Evolutionary conservation across 257 asterid species (phyloP), one percentile per base, ranked within the genome.

Genomic region (Penstemon barbatus): DNA sequence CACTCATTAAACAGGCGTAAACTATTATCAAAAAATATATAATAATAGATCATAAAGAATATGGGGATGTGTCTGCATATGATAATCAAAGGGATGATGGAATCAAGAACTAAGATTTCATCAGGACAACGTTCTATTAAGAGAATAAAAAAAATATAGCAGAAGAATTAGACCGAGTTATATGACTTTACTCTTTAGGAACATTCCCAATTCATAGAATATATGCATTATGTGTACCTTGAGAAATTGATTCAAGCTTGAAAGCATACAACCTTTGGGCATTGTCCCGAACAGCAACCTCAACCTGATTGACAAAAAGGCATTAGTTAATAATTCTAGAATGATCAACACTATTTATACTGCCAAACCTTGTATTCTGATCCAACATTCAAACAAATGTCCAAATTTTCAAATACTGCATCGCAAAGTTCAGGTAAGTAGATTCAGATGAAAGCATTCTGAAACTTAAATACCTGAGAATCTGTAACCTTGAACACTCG

Each of bases 401-500:
- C 15, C 18, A 40, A 19, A 36, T n/a, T 51, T 44, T 41, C 7
- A 18, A 53, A 12, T 8, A 56, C 33, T 18, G 68, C 63, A 12
- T 33, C 7, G 2, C 12, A 25, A 48, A 36, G n/a, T 38, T 53
- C 3, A 43, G 61, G 72, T 11, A 70, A 53, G 60, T 19, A 42
- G 10, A 40, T 48, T 51, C 36, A 69, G 54, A 7, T 18, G 43
- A 73, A 65, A 19, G 61, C 5, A 56, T 41, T 45, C 54, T 12
- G 71, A 40, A 13, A 46, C 61, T 51, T 54, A 72, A 39, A 68
- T 87, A 91, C 99, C 97, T 94, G 99, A 64, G 99, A 45, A 77
- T 91, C 95, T 36, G 98, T 85, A 71, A 84, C 89, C 85, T 86
- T 94, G 82, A 94, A 91, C 70, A 94, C 86, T 41, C 99, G 97